Conservation (phyloP, 2,329 filamentous ascomycete genomes). For the Colletotrichum eremochloae region DNA sequence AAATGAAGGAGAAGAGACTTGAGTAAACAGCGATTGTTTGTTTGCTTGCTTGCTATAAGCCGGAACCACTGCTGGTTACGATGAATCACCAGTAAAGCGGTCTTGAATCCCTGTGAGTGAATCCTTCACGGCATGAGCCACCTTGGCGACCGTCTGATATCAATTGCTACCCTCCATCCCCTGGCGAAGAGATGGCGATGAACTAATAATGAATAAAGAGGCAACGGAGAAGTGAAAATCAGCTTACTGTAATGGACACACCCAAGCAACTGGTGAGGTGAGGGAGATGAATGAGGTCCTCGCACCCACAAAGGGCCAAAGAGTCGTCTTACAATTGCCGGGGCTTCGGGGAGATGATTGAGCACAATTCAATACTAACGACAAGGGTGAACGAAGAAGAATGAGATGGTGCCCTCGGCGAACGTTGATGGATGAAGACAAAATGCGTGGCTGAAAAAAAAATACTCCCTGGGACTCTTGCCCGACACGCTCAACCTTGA, state of each 20-base stretch:
- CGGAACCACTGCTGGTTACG: no score
- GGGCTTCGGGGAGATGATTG: background rate
- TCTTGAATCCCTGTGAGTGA: slow-evolving; percentile 9
- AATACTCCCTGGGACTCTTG: slow-evolving; percentile 37
- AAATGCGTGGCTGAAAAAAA: slow-evolving; percentile 32
- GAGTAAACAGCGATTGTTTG: background rate
- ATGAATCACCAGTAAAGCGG: background rate
- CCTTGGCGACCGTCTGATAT: background rate
- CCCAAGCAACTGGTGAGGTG: slow-evolving; percentile 1
- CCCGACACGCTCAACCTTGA: slow-evolving; percentile 29
- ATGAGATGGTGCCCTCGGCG: slow-evolving; percentile 25
- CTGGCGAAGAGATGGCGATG: background rate
- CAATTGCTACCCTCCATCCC: background rate
- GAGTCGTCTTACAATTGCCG: slow-evolving; percentile 20
- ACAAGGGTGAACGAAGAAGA: background rate
- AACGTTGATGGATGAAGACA: slow-evolving; percentile 19
- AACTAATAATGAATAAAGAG: background rate
- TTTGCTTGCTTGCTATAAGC: background rate
- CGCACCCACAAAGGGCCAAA: background rate
- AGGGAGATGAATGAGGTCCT: slow-evolving; percentile 21
- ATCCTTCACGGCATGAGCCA: background rate
- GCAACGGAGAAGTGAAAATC: background rate
- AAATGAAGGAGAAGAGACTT: background rate
- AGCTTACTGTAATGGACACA: slow-evolving; percentile 12
- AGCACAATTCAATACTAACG: slow-evolving; percentile 15